These are phyloP conservation scores for Mucor circinelloides DNA, from an alignment of 371 early-diverging fungal genomes.

Conservation along the genomic window DNA sequence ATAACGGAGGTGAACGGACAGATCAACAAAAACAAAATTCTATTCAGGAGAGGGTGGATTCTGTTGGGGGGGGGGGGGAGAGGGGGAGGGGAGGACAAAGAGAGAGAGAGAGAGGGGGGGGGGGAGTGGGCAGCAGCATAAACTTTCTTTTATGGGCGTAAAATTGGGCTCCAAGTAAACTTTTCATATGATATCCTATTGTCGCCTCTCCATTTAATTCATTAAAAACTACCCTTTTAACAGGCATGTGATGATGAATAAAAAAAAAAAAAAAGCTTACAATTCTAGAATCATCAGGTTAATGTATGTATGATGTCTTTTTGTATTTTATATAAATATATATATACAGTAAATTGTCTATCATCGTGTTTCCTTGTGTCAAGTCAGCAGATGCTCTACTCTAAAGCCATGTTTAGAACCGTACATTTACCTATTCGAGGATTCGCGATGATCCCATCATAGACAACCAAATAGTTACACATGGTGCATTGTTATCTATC, in stretches of 20 bases:
- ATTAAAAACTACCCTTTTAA: not conserved
- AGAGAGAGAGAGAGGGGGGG: not conserved
- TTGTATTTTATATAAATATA: not conserved
- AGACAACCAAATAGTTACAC: not conserved
- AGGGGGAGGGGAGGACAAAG: not conserved
- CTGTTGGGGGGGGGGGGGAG: not conserved
- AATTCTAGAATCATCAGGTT: not conserved
- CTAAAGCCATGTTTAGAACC: not conserved
- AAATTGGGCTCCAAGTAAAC: not conserved
- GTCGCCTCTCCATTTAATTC: not conserved
- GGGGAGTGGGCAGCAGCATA: not conserved
- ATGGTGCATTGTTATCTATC: not conserved
- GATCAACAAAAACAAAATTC: conserved; percentile 12
- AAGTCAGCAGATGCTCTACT: not conserved
- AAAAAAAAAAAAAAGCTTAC: not conserved
- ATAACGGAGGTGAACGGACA: conserved; percentile 33
- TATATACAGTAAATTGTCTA: not conserved
- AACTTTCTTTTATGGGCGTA: not conserved
- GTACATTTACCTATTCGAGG: not conserved
- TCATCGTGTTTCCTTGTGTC: not conserved
- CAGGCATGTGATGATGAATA: not conserved
- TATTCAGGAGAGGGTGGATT: conserved; percentile 6
- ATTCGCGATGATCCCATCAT: not conserved
- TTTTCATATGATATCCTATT: not conserved
- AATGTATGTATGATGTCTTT: not conserved